Evolutionary conservation across 495 filamentous ascomycete genomes (phyloP).

Genomic region (Xylaria scruposa): DNA sequence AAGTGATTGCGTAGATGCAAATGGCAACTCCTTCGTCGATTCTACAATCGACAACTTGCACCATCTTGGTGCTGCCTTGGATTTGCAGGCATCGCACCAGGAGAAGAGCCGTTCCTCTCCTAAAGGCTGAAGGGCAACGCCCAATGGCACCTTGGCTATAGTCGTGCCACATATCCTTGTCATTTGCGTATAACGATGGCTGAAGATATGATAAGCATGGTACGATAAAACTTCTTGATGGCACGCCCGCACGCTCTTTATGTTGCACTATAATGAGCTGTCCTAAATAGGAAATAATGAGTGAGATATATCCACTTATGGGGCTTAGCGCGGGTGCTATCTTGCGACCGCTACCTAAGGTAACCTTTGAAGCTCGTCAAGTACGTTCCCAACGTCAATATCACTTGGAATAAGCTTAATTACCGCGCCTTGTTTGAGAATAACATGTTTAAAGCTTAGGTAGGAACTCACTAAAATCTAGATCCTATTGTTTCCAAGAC

Average conservation of each 20-base stretch:
- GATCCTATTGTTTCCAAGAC: too few relatives aligned
- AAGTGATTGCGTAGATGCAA: background rate
- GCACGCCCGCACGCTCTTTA: too few relatives aligned
- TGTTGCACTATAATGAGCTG: background rate
- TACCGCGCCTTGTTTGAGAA: too few relatives aligned
- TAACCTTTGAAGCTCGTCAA: background rate
- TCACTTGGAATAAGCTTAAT: background rate
- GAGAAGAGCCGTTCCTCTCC: background rate
- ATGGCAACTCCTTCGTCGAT: background rate
- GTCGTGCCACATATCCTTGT: background rate
- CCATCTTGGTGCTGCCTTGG: slow-evolving; percentile 1
- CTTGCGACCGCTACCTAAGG: background rate
- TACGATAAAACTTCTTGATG: background rate
- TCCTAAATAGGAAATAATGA: background rate
- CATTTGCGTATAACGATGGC: background rate
- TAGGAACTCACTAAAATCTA: too few relatives aligned
- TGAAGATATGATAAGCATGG: background rate
- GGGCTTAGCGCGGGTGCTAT: background rate
- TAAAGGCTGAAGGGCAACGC: too few relatives aligned
- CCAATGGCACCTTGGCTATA: background rate
- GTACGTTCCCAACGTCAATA: background rate
- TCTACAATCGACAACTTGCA: background rate
- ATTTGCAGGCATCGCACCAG: background rate
- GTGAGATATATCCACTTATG: background rate
- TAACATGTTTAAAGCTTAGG: too few relatives aligned